These are phyloP conservation scores for Diaporthe sp. DNA, from an alignment of 2,329 filamentous ascomycete genomes.

Conservation along the genomic window DNA sequence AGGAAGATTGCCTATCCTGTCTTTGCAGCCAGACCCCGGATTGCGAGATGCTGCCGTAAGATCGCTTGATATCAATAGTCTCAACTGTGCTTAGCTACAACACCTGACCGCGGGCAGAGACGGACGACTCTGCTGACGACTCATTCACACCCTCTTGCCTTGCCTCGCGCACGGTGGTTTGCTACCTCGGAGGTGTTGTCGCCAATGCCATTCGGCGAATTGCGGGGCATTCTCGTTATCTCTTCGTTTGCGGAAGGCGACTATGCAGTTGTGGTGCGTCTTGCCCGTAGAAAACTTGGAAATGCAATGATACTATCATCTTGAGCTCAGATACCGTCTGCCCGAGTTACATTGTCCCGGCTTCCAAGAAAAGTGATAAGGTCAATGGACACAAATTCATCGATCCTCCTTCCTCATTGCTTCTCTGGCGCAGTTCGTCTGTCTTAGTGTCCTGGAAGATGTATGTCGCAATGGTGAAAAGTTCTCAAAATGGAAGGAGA, in stretches of 20 bases:
- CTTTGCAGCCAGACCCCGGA: not conserved
- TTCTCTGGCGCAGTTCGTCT: not conserved
- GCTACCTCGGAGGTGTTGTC: not conserved
- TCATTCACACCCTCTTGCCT: conserved; percentile 3
- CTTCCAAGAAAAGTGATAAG: not conserved
- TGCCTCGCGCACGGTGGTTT: not conserved
- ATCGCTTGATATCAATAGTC: conserved; percentile 6
- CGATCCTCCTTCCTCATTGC: conserved; percentile 28
- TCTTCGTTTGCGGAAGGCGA: conserved; percentile 15
- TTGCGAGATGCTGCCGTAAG: not conserved
- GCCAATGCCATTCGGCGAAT: not conserved
- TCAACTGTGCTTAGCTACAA: not conserved
- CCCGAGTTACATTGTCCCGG: not conserved
- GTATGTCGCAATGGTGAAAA: not conserved
- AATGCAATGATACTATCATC: conserved; percentile 1
- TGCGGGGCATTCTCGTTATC: not conserved
- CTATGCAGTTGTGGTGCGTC: conserved; percentile 2
- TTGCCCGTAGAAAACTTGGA: not conserved
- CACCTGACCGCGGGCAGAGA: not conserved
- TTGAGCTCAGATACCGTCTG: conserved; percentile 3
- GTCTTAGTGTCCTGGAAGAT: not conserved
- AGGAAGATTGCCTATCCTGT: conserved; percentile 11
- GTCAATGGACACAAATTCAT: not conserved
- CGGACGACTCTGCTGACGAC: conserved; percentile 11
- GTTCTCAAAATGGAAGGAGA: conserved; percentile 18